phyloP scores from a whole-genome alignment of 2,329 filamentous ascomycete species.

The Verticillium dahliae region DNA sequence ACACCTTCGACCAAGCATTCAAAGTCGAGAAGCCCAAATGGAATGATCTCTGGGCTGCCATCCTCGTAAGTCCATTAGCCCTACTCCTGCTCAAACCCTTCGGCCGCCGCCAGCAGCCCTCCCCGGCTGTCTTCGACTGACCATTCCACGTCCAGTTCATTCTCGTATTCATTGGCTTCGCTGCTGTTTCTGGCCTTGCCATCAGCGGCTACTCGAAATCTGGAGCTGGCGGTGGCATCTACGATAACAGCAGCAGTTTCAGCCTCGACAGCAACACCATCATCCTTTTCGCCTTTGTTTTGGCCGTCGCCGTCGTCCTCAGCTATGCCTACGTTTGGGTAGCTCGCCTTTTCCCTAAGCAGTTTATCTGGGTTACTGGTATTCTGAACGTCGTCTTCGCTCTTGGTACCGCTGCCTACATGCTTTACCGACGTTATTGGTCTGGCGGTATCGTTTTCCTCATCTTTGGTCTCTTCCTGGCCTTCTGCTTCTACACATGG shows the following conservation, averaged over 20 bases:
- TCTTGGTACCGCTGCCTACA: conserved; percentile 81
- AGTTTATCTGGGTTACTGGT: conserved; percentile 88
- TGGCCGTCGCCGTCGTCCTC: conserved; percentile 66
- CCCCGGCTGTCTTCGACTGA: conserved; percentile 4
- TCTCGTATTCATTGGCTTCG: conserved; percentile 64
- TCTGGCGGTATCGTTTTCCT: conserved; percentile 84
- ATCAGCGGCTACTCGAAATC: conserved; percentile 69
- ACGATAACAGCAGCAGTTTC: conserved; percentile 58
- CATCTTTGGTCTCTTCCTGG: conserved; percentile 71
- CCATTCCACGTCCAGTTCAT: conserved; percentile 47
- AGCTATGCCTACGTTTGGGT: conserved; percentile 72
- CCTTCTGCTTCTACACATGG: conserved; percentile 84
- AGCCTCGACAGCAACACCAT: conserved; percentile 76
- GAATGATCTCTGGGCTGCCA: conserved; percentile 84
- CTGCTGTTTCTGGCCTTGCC: conserved; percentile 67
- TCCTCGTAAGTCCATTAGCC: conserved; percentile 49
- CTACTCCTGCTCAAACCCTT: no score
- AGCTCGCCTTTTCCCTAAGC: conserved; percentile 73
- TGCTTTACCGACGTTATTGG: conserved; percentile 70
- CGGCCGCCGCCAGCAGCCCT: conserved; percentile 4
- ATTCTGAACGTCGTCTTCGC: conserved; percentile 82
- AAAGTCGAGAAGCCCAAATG: conserved; percentile 77
- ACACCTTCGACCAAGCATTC: conserved; percentile 73
- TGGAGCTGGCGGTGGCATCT: conserved; percentile 67
- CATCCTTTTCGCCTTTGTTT: conserved; percentile 74